A percentile compares a stretch with the other conserved stretches of the same genome.
Evolutionary conservation across 495 filamentous ascomycete species (phyloP).

Genomic region (Aspergillus haitiensis): DNA sequence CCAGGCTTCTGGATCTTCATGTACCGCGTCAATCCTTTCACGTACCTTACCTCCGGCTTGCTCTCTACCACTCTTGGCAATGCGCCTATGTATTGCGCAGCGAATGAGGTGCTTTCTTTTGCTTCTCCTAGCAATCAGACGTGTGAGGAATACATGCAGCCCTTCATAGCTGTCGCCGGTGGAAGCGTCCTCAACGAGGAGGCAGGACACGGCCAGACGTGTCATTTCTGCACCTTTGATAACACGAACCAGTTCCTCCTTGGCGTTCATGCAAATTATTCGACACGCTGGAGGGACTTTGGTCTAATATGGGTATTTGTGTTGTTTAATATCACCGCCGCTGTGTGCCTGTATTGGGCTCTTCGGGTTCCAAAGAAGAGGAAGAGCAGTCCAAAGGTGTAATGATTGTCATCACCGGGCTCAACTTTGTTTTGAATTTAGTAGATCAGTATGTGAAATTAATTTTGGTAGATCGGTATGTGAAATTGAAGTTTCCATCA

Average conservation of each 20-base stretch:
- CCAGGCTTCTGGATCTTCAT: conserved; percentile 74
- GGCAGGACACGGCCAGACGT: conserved; percentile 33
- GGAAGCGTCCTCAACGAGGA: conserved; percentile 27
- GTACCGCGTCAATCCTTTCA: conserved; percentile 65
- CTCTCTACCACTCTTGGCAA: conserved; percentile 51
- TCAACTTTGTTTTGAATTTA: too few relatives aligned
- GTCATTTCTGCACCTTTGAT: conserved; percentile 42
- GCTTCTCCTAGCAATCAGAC: conserved; percentile 46
- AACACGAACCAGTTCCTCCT: conserved; percentile 46
- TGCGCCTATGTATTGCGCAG: conserved; percentile 49
- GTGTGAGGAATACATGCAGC: conserved; percentile 51
- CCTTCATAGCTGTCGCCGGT: conserved; percentile 5
- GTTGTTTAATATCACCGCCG: conserved; percentile 62
- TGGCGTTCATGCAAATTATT: conserved; percentile 37
- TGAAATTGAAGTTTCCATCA: too few relatives aligned
- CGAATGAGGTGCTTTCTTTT: conserved; percentile 55
- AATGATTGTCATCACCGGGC: neutral
- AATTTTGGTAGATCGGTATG: too few relatives aligned
- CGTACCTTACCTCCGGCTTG: conserved; percentile 41
- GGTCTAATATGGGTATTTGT: conserved; percentile 60
- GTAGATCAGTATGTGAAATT: too few relatives aligned
- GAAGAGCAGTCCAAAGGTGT: neutral
- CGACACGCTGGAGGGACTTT: conserved; percentile 42
- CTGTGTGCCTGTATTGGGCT: conserved; percentile 67
- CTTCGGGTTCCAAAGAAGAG: conserved; percentile 63